Conservation (phyloP, 2,329 filamentous ascomycete species). For the Cladosporium colombiae region DNA sequence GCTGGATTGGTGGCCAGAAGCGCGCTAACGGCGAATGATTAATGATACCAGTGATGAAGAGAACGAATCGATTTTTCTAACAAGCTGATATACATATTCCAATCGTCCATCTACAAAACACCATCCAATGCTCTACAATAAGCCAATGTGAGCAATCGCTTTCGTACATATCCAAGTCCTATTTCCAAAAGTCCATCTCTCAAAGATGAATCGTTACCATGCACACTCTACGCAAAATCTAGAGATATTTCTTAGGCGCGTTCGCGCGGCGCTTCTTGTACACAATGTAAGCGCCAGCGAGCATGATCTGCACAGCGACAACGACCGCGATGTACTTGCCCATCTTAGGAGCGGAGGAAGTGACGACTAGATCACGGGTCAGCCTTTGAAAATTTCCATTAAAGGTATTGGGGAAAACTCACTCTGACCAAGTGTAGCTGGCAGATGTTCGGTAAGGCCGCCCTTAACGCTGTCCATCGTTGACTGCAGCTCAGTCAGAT, state of each 20-base stretch:
- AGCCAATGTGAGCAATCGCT: not conserved
- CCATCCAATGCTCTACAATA: not conserved
- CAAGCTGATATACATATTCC: not conserved
- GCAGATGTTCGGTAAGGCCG: conserved; percentile 54
- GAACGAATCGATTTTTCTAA: not conserved
- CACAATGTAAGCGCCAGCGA: conserved; percentile 67
- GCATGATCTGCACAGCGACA: conserved; percentile 70
- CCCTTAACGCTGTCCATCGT: conserved; percentile 56
- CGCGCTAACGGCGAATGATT: not conserved
- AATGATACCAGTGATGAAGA: not conserved
- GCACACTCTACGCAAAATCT: not conserved
- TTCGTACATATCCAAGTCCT: not conserved
- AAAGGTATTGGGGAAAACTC: conserved; percentile 34
- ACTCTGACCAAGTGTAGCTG: conserved; percentile 52
- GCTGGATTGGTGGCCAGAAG: not conserved
- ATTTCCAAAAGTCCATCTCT: not conserved
- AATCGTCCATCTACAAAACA: conserved; percentile 2
- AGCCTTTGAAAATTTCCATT: not conserved
- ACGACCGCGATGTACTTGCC: conserved; percentile 68
- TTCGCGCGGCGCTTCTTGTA: conserved; percentile 78
- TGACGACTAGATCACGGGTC: conserved; percentile 46
- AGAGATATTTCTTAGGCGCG: conserved; percentile 91
- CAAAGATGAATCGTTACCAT: not conserved
- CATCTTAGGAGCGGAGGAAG: conserved; percentile 57
- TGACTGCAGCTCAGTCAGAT: conserved; percentile 56